A percentile compares a stretch with the other conserved stretches of the same genome.
phyloP scores from a whole-genome alignment of 768 basidiomycete genomes.

The Daedaleopsis nitida region DNA sequence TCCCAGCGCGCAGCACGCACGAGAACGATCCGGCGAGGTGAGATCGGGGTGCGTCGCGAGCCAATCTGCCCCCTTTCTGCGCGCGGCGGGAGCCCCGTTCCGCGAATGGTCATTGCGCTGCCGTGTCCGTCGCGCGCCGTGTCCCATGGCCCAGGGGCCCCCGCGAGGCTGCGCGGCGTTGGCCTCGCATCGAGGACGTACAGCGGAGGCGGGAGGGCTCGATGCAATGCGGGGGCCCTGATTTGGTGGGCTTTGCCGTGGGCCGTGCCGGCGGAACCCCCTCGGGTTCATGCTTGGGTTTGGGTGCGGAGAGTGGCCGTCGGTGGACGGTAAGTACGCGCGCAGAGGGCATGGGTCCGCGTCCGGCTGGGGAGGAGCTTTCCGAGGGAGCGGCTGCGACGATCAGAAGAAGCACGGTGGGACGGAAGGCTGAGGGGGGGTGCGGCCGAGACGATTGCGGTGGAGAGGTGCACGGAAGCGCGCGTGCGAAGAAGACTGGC shows the following conservation, averaged over 20 bases:
- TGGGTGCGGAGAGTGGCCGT: background rate
- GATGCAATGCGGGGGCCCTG: background rate
- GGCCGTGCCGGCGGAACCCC: background rate
- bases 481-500: background rate
- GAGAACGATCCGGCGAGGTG: constrained; percentile 10
- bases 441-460: background rate
- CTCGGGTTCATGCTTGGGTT: background rate
- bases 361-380: too few species aligned
- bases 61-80: constrained; percentile 3
- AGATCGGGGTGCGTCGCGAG: constrained; percentile 17
- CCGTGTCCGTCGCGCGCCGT: constrained; percentile 3
- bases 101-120: background rate
- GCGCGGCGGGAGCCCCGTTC: background rate
- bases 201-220: constrained; percentile 5
- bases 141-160: constrained; percentile 2
- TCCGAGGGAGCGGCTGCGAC: constrained; percentile 2
- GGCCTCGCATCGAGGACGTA: constrained; percentile 5
- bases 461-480: background rate
- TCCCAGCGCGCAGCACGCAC: constrained; percentile 7
- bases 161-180: background rate
- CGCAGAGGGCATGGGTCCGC: too few species aligned
- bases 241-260: background rate
- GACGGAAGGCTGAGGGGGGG: too few species aligned
- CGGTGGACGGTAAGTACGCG: too few species aligned
- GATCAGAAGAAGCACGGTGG: constrained; percentile 13